Evolutionary conservation across 2,329 filamentous ascomycete genomes (phyloP).

Genomic region (Aspergillus sp.): DNA sequence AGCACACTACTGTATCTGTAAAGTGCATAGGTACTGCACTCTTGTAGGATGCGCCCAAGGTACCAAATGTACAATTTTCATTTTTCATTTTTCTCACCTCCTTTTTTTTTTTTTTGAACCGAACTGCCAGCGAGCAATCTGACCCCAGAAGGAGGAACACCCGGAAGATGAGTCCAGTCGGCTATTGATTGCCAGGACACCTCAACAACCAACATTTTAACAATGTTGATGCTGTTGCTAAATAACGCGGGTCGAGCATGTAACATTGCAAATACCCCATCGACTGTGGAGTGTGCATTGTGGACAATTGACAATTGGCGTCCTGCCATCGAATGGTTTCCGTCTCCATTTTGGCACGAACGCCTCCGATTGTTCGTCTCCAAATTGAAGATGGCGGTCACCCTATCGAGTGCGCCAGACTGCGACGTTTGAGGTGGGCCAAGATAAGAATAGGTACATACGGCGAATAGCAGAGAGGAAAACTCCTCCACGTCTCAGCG

Average conservation of each 20-base stretch:
- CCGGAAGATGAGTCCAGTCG: neutral
- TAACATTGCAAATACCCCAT: neutral
- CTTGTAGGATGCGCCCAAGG: neutral
- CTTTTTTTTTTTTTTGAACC: neutral
- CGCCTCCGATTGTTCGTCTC: neutral
- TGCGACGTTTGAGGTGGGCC: neutral
- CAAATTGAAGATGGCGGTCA: neutral
- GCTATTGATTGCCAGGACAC: neutral
- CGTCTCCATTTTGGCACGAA: conserved; percentile 4
- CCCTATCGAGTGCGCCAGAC: neutral
- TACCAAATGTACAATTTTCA: neutral
- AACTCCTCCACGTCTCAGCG: neutral
- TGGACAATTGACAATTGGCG: conserved; percentile 13
- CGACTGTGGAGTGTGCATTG: neutral
- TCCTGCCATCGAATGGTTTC: conserved; percentile 8
- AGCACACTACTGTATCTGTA: too few species aligned
- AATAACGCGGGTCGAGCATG: neutral
- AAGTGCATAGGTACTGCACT: too few species aligned
- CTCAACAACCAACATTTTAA: neutral
- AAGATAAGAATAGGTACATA: neutral
- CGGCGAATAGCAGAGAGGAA: neutral
- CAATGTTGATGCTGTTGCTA: neutral
- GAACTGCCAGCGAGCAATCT: neutral
- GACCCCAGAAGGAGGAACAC: neutral
- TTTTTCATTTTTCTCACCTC: too few species aligned